A percentile compares a stretch with the other conserved stretches of the same genome.
phyloP scores from a whole-genome alignment of 306 rosid genomes.

The Fagus sylvatica region DNA sequence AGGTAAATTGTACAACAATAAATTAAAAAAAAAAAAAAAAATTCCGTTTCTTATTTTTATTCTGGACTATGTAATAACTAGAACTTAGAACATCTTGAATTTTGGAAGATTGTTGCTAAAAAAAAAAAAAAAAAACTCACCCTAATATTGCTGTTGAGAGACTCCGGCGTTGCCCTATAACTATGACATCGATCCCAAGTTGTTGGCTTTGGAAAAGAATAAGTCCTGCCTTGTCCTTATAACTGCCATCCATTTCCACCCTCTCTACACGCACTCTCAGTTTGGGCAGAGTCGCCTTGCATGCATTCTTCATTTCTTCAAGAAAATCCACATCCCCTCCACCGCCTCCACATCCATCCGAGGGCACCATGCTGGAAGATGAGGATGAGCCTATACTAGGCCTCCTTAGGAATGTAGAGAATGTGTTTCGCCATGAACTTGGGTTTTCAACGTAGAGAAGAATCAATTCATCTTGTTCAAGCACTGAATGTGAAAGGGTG shows the following conservation, averaged over 20 bases:
- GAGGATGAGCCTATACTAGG: constrained; percentile 40
- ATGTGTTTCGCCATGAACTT: constrained; percentile 45
- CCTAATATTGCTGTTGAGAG: constrained; percentile 67
- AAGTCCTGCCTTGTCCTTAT: constrained; percentile 48
- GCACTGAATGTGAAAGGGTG: constrained; percentile 54
- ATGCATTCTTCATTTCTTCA: constrained; percentile 61
- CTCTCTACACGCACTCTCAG: constrained; percentile 35
- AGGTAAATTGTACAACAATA: too few relatives aligned
- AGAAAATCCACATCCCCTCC: constrained; percentile 50
- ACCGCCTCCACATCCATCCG: constrained; percentile 36
- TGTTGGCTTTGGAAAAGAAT: constrained; percentile 46
- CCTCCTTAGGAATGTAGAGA: constrained; percentile 52
- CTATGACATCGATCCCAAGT: constrained; percentile 51
- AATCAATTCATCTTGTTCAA: constrained; percentile 71
- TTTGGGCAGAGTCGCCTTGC: constrained; percentile 51
- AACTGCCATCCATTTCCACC: constrained; percentile 37
- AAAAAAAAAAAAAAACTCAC: constrained; percentile 26
- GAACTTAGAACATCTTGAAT: neutral
- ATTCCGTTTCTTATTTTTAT: too few relatives aligned
- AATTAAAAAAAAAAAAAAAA: too few relatives aligned
- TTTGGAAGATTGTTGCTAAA: neutral
- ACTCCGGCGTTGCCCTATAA: constrained; percentile 69
- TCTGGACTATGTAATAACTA: too few relatives aligned
- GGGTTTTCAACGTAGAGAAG: constrained; percentile 61
- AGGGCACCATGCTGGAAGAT: constrained; percentile 10